Percentiles rank a stretch among this genome's conserved stretches.
phyloP scores from a whole-genome alignment of 257 asterid species.

The Rubia yunnanensis region DNA sequence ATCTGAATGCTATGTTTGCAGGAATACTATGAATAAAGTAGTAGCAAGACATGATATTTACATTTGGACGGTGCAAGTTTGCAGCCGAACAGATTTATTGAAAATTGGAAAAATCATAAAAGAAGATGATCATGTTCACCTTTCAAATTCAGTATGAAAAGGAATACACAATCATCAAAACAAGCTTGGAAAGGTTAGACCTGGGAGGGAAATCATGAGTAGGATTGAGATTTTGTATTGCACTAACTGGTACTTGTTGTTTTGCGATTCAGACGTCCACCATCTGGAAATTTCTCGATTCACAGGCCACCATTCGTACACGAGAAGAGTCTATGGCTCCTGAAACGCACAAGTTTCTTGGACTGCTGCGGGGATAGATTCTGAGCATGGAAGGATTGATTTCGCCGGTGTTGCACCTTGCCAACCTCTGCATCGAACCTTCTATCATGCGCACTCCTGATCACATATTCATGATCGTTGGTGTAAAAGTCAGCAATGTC shows the following conservation, averaged over 20 bases:
- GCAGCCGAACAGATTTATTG: background rate
- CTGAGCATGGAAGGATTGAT: constrained; percentile 29
- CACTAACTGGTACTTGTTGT: background rate
- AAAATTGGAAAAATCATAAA: background rate
- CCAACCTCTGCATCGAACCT: background rate
- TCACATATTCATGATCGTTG: constrained; percentile 9
- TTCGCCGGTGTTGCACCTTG: constrained; percentile 25
- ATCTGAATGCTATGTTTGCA: background rate
- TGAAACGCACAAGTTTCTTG: constrained; percentile 31
- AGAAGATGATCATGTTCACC: background rate
- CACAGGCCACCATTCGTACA: constrained; percentile 24
- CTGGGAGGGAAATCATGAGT: too few species aligned
- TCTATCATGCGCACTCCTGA: background rate
- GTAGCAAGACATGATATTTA: too few species aligned
- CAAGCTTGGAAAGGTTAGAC: background rate
- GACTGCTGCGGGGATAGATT: constrained; percentile 11
- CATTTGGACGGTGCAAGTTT: background rate
- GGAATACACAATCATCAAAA: background rate
- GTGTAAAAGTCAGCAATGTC: constrained; percentile 36
- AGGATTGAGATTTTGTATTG: background rate
- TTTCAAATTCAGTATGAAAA: constrained; percentile 1
- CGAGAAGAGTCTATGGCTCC: constrained; percentile 32
- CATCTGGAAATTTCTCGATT: background rate
- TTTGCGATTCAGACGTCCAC: background rate
- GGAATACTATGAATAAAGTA: too few species aligned